Conservation (phyloP, 495 filamentous ascomycete species). For the Cercophora newfieldiana region DNA sequence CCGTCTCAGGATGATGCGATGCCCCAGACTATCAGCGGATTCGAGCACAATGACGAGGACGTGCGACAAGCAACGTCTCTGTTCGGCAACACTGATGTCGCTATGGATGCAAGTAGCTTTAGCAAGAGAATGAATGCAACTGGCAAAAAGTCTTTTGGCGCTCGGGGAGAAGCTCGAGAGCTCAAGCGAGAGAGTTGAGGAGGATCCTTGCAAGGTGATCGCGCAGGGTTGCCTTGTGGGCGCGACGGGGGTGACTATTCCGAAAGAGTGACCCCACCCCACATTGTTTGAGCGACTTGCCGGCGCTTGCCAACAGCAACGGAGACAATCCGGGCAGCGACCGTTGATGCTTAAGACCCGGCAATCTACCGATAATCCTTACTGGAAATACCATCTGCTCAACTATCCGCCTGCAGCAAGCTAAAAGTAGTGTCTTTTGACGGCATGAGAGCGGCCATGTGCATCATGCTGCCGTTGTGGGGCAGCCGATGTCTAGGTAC, state of each 20-base stretch:
- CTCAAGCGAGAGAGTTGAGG: not conserved
- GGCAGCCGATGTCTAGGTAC: not conserved
- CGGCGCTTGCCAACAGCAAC: not conserved
- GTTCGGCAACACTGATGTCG: not conserved
- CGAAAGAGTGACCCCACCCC: not conserved
- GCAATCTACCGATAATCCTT: not conserved
- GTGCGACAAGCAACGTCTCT: conserved; percentile 7
- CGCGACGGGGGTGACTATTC: not conserved
- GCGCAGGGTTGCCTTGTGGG: not conserved
- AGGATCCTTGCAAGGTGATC: conserved; percentile 5
- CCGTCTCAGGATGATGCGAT: conserved; percentile 22
- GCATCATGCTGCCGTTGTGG: not conserved
- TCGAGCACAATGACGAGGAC: not conserved
- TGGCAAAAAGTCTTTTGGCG: conserved; percentile 6
- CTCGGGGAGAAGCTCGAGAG: not conserved
- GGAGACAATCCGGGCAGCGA: not conserved
- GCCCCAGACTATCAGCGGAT: conserved; percentile 2
- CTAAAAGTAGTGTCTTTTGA: not conserved
- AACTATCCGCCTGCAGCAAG: not conserved
- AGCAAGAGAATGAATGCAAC: not conserved
- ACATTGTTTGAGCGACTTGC: not conserved
- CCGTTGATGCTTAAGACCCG: not conserved
- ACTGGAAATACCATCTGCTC: not conserved
- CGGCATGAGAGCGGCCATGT: not conserved
- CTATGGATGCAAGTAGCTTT: conserved; percentile 1